A percentile compares a stretch with the other conserved stretches of the same genome.
Conservation (phyloP, 169 alveolate species). For the Cryptosporidium bovis region DNA sequence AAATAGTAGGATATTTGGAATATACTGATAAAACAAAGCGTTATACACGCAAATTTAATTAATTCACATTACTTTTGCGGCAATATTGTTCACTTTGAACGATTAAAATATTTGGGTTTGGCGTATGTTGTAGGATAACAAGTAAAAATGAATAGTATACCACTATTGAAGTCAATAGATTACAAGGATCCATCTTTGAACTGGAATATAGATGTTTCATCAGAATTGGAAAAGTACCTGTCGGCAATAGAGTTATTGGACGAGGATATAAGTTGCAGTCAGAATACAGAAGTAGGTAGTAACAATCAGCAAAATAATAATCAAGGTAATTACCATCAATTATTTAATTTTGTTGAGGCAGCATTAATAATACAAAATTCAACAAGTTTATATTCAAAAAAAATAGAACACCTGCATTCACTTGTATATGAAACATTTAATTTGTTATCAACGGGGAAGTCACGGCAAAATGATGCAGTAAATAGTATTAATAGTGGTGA, state of each 20-base stretch:
- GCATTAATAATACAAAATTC: conserved; percentile 69
- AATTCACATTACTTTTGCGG: too few species aligned
- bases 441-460: conserved; percentile 47
- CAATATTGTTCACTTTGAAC: too few species aligned
- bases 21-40: too few species aligned
- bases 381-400: conserved; percentile 57
- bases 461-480: conserved; percentile 1
- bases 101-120: too few species aligned
- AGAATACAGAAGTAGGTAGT: conserved; percentile 20
- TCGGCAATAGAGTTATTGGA: conserved; percentile 63
- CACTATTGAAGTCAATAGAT: conserved; percentile 50
- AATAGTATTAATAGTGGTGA: neutral
- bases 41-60: too few species aligned
- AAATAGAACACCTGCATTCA: conserved; percentile 62
- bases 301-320: neutral
- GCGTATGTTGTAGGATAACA: too few species aligned
- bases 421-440: conserved; percentile 59
- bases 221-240: conserved; percentile 60
- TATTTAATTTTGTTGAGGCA: conserved; percentile 71
- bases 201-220: conserved; percentile 74
- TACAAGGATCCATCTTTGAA: conserved; percentile 65
- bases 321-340: conserved; percentile 16
- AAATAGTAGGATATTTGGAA: too few species aligned
- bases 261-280: conserved; percentile 55
- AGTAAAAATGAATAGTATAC: conserved; percentile 21